Percentiles rank a stretch among this genome's conserved stretches.
Evolutionary conservation across 2,329 filamentous ascomycete species (phyloP).

Genomic region (Colletotrichum graminicola): DNA sequence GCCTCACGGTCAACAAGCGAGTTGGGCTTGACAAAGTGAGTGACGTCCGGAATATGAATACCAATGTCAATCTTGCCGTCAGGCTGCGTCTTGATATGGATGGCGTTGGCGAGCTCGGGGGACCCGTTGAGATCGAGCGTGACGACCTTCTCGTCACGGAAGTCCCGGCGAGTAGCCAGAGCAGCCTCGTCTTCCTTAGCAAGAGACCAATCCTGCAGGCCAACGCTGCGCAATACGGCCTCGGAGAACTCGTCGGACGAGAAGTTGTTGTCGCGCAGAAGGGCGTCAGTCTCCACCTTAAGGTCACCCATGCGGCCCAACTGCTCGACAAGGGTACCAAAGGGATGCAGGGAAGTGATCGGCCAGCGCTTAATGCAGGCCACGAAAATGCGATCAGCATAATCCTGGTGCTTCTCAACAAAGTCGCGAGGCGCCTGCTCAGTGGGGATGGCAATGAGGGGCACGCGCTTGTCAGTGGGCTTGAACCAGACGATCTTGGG

Average conservation of each 20-base stretch:
- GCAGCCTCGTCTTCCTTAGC: slow-evolving; percentile 83
- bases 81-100: slow-evolving; percentile 87
- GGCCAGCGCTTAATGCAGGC: slow-evolving; percentile 99
- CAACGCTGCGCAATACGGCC: slow-evolving; percentile 92
- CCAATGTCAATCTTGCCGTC: slow-evolving; percentile 94
- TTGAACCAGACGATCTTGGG: slow-evolving; percentile 99
- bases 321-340: slow-evolving; percentile 96
- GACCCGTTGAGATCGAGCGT: slow-evolving; percentile 92
- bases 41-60: slow-evolving; percentile 93
- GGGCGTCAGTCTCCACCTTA: slow-evolving; percentile 96
- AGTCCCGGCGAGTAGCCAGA: slow-evolving; percentile 84
- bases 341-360: slow-evolving; percentile 98
- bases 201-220: slow-evolving; percentile 91
- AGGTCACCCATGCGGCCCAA: slow-evolving; percentile 97
- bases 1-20: slow-evolving; percentile 96
- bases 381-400: slow-evolving; percentile 97
- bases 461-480: slow-evolving; percentile 98
- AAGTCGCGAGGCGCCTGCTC: slow-evolving; percentile 98
- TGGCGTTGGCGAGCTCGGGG: slow-evolving; percentile 89
- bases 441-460: slow-evolving; percentile 96
- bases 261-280: slow-evolving; percentile 98
- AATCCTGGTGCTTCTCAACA: slow-evolving; percentile 98
- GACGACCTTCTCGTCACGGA: slow-evolving; percentile 88
- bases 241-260: slow-evolving; percentile 97
- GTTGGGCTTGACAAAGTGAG: slow-evolving; percentile 96